Conservation (phyloP, 2,329 filamentous ascomycete species). For the Hypoxylon sp. region DNA sequence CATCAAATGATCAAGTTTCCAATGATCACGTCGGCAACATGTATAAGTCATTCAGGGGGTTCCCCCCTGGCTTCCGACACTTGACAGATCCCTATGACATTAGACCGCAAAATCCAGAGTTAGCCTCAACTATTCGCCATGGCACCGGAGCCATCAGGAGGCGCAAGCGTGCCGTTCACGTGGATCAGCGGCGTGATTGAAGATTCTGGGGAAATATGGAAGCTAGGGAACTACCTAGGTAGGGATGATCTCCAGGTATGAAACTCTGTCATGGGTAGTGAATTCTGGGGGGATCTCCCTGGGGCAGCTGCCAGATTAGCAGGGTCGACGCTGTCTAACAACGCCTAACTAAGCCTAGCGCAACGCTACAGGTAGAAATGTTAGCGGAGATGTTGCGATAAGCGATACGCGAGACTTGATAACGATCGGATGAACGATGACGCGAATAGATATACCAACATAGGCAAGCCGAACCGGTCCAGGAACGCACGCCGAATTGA, state of each 20-base stretch:
- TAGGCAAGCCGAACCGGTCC: slow-evolving; percentile 28
- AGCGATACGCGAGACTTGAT: slow-evolving; percentile 25
- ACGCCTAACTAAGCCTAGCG: slow-evolving; percentile 9
- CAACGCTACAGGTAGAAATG: slow-evolving; percentile 2
- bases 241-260: slow-evolving; percentile 44
- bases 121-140: slow-evolving; percentile 5
- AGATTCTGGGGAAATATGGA: slow-evolving; percentile 33
- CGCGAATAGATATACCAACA: slow-evolving; percentile 33
- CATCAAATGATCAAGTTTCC: slow-evolving; percentile 1
- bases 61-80: slow-evolving; percentile 1
- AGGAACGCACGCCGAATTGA: slow-evolving; percentile 34
- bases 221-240: slow-evolving; percentile 32
- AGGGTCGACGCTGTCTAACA: background rate
- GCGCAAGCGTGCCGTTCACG: slow-evolving; percentile 10
- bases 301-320: background rate
- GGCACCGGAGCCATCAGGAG: slow-evolving; percentile 10
- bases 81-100: slow-evolving; percentile 10
- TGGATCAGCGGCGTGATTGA: slow-evolving; percentile 18
- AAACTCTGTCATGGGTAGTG: slow-evolving; percentile 19
- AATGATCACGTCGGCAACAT: slow-evolving; percentile 8
- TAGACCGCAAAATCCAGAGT: slow-evolving; percentile 6
- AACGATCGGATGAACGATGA: slow-evolving; percentile 37
- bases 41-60: background rate
- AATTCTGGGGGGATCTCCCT: slow-evolving; percentile 21
- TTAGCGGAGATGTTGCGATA: slow-evolving; percentile 20